Base-by-base conservation (phyloP, 768 basidiomycete genomes). In the Tricholoma furcatifolium region DNA sequence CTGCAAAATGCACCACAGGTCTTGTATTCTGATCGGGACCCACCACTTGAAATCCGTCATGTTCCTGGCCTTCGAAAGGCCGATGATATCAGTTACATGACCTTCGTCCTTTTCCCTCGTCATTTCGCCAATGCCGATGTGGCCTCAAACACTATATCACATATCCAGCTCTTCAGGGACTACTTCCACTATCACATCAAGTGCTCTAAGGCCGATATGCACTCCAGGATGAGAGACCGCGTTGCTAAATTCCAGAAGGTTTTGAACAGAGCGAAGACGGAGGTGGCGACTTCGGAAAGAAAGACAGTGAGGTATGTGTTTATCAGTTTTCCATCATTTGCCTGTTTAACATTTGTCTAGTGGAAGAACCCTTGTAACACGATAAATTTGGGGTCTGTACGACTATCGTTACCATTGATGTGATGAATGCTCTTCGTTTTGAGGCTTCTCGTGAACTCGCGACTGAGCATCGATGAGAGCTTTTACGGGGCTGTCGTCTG, bases 141-240 rank as follows among this genome's bases (percentile, higher is more conserved):
- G 17, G 89, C 93, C 12, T 76, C 81, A 2, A 75, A 77, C 35
- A 94, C 93, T 12, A 97, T 98, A 66, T 94, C 93, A 24, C 93
- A 93, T 62, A 90, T 98, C 63, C 93, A 98, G 67, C 76, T 96
- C 21, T 98, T 99, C 88, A 84, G 97, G 51, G 93, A 98, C 70
- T 98, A 98, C 66, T 77, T 99, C n/a, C 97, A 99, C 72, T 98
- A 98, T 70, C 96, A 98, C 67, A 97, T 99, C 80, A 98, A 96
- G 64, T 95, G 93, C 67, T 94, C 88, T 47, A 98, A 98, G 70
- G 97, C 96, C 0, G 98, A 99, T 73, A 96, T 99, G 93, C 96
- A 98, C 71, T 95, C 93, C 2, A 80, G 97, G 41, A 95, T 98
- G 93, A 80, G 97, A 55, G 80, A 88, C 61, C 85, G 97, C 9